A percentile compares a stretch with the other conserved stretches of the same genome.
phyloP scores from a whole-genome alignment of 2,329 filamentous ascomycete genomes.

The Mariannaea elegans region DNA sequence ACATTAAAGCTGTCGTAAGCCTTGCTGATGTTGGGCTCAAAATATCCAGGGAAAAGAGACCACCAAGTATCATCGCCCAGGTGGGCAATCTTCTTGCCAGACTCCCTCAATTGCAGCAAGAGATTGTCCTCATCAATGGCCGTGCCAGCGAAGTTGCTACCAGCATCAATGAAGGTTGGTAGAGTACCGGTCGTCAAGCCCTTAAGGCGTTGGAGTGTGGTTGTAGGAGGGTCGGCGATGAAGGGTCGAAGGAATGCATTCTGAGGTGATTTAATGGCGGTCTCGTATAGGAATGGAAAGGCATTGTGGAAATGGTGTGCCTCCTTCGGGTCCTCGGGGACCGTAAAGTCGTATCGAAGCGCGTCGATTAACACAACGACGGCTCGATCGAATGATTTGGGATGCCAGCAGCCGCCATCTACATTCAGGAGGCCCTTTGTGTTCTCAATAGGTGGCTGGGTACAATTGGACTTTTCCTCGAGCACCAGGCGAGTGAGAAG shows the following conservation, averaged over 20 bases:
- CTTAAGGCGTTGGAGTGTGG: slow-evolving; percentile 91
- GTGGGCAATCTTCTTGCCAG: slow-evolving; percentile 82
- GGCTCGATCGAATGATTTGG: slow-evolving; percentile 90
- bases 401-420: slow-evolving; percentile 89
- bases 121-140: slow-evolving; percentile 93
- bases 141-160: slow-evolving; percentile 94
- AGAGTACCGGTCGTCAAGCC: slow-evolving; percentile 94
- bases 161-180: slow-evolving; percentile 92
- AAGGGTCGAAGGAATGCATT: slow-evolving; percentile 93
- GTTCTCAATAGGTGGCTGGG: slow-evolving; percentile 70
- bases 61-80: slow-evolving; percentile 99
- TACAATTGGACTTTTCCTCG: slow-evolving; percentile 78
- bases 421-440: slow-evolving; percentile 51
- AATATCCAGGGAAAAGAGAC: slow-evolving; percentile 90
- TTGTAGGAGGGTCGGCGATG: slow-evolving; percentile 95
- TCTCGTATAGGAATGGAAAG: slow-evolving; percentile 87
- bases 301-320: slow-evolving; percentile 79
- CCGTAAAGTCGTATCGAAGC: slow-evolving; percentile 94
- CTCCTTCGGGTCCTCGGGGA: slow-evolving; percentile 66
- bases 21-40: slow-evolving; percentile 83
- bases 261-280: slow-evolving; percentile 74
- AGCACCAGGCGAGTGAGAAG: slow-evolving; percentile 86
- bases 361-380: slow-evolving; percentile 93
- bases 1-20: slow-evolving; percentile 98
- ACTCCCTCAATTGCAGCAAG: slow-evolving; percentile 71